A percentile compares a stretch with the other conserved stretches of the same genome.
Conservation (phyloP, 176 grass and related monocot species). For the Olyra latifolia region DNA sequence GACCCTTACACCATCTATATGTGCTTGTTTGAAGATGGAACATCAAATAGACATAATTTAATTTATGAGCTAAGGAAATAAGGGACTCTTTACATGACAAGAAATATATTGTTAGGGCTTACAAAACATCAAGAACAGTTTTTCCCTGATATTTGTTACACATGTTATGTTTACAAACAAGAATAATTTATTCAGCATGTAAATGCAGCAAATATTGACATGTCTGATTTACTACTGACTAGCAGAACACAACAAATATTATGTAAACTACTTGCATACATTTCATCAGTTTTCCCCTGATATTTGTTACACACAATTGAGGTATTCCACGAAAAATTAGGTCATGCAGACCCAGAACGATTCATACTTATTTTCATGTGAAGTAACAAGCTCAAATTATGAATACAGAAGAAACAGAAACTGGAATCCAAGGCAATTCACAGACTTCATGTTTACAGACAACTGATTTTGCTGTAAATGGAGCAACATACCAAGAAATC, state of each 20-base stretch:
- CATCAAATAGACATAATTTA: background rate
- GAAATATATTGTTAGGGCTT: background rate
- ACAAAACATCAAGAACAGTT: background rate
- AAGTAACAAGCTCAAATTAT: background rate
- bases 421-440: background rate
- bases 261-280: too few relatives aligned
- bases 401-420: background rate
- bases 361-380: background rate
- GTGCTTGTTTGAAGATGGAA: conserved; percentile 13
- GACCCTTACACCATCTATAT: background rate
- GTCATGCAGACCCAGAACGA: background rate
- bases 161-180: too few relatives aligned
- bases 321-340: background rate
- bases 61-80: background rate
- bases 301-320: background rate
- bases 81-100: background rate
- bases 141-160: background rate
- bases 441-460: background rate
- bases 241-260: too few relatives aligned
- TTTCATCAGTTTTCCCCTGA: too few relatives aligned
- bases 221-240: too few relatives aligned
- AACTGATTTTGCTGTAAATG: background rate
- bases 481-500: background rate
- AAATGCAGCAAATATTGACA: too few relatives aligned
- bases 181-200: too few relatives aligned